Percentiles rank a stretch among this genome's conserved stretches.
These are phyloP conservation scores for Trifolium subterraneum DNA, from an alignment of 306 rosid species.

Conservation along the genomic window DNA sequence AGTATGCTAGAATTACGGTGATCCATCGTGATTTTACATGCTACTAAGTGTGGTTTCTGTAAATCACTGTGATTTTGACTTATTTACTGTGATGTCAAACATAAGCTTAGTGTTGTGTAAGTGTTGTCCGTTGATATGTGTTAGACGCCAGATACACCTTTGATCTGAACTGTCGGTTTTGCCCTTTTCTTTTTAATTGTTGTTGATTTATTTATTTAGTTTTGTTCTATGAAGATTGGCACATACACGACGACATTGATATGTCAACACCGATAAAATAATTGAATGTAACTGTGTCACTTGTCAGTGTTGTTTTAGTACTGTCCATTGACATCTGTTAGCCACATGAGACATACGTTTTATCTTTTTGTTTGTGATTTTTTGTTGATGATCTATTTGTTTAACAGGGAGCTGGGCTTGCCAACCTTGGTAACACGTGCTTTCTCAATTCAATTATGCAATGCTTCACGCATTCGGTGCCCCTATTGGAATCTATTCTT, in stretches of 20 bases:
- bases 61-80: too few relatives aligned
- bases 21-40: too few relatives aligned
- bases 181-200: too few relatives aligned
- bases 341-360: neutral
- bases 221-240: neutral
- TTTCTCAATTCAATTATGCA: constrained; percentile 82
- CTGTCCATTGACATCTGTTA: neutral
- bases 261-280: neutral
- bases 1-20: too few relatives aligned
- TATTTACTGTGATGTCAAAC: too few relatives aligned
- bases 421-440: constrained; percentile 85
- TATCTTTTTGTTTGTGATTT: neutral
- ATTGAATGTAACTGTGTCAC: neutral
- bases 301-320: too few relatives aligned
- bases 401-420: constrained; percentile 84
- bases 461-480: constrained; percentile 90
- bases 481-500: constrained; percentile 67
- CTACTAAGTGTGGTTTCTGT: too few relatives aligned
- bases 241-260: neutral
- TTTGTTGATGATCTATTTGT: constrained; percentile 23
- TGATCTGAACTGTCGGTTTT: neutral
- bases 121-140: neutral
- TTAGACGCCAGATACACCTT: neutral
- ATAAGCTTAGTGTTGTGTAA: too few relatives aligned
- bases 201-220: neutral